phyloP scores from a whole-genome alignment of 805 yeast genomes.

The Schwanniomyces polymorphus region DNA sequence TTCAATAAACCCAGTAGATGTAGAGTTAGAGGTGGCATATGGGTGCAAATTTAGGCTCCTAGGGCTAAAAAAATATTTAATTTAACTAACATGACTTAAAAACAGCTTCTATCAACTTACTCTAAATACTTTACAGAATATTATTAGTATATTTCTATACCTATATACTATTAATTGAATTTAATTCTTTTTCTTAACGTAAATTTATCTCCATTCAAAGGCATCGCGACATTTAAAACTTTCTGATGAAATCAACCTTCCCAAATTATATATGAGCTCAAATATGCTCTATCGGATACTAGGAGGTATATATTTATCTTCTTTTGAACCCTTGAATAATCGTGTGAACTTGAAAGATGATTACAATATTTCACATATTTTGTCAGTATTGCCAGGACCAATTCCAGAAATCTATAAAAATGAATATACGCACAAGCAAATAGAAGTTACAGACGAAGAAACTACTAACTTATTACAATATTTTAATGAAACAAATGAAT shows the following conservation, averaged over 20 bases:
- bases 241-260: not conserved
- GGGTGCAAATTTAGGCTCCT: no score
- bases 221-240: not conserved
- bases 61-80: no score
- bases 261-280: no score
- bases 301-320: slow-evolving; percentile 79
- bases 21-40: no score
- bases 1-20: no score
- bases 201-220: not conserved
- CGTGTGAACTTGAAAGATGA: slow-evolving; percentile 50
- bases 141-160: no score
- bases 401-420: slow-evolving; percentile 52
- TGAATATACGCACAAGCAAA: slow-evolving; percentile 53
- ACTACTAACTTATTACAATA: slow-evolving; percentile 63
- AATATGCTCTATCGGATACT: slow-evolving; percentile 36
- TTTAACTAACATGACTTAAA: no score
- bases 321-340: slow-evolving; percentile 62
- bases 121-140: no score
- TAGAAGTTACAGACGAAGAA: slow-evolving; percentile 73
- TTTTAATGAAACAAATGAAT: slow-evolving; percentile 60
- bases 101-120: no score
- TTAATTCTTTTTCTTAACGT: no score
- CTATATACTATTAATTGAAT: no score
- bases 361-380: slow-evolving; percentile 64
- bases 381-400: slow-evolving; percentile 67